Base-by-base conservation (phyloP, 2,329 filamentous ascomycete genomes). In the Claviceps africana region DNA sequence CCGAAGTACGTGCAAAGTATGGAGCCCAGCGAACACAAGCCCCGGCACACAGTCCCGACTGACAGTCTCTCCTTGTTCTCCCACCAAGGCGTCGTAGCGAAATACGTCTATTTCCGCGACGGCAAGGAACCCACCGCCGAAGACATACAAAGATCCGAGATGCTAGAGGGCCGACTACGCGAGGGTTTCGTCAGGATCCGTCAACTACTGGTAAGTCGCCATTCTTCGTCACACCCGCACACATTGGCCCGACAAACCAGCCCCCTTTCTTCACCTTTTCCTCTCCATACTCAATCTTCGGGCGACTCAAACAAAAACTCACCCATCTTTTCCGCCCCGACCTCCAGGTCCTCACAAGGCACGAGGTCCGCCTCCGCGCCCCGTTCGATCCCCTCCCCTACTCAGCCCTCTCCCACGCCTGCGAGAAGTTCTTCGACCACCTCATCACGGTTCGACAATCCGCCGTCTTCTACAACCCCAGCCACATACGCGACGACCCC, bases 161-260 rank as follows among this genome's bases (percentile, higher is more conserved):
- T 77, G 60, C 71, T 81, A 2, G 78, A 82, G 62, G 77, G 76
- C 13, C 72, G 75, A 31, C 64, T 82, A n/a, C 70, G 78, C 43
- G 78, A 82, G 65, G 77, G 77, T 3, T 81, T 81, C 48, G 74
- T 81, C 7, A 66, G 78, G 43, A 73, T 81, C 50, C 67, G 77
- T 42, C 75, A 81, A 58, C 66, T 81, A 10, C 62, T 81, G 52
- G 75, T 75, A 57, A 58, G 56, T 30, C 22, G n/a, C 10, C 25
- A n/a, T 25, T n/a, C 22, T 8, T 31, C 10, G n/a, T n/a, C 13
- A 35, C 31, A 31, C 9, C 15, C 25, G 25, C 28, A 48, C 17
- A 7, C 5, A 43, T 7, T 13, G 9, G 22, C 5, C 15, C 2
- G 15, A 39, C 15, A 22, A 35, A 4, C 35, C 33, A 19, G n/a